Percentiles rank a stretch among this genome's conserved stretches.
Conservation (phyloP, 116 monocot genomes). For the Iris pallida region DNA sequence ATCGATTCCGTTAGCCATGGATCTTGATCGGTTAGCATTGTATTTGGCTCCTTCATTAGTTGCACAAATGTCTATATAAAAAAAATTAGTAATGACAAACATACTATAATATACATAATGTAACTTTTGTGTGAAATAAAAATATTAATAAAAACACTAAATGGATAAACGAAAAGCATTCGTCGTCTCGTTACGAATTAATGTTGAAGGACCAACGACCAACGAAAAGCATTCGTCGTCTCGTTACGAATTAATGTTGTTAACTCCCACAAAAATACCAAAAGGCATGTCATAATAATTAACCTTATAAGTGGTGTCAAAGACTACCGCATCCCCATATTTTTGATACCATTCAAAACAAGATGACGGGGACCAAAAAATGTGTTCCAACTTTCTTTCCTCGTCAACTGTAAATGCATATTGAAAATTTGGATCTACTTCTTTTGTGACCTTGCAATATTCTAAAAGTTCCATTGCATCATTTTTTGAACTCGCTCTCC, state of each 20-base stretch:
- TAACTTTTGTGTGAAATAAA: too few species aligned
- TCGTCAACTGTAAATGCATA: not conserved
- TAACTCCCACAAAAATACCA: constrained; percentile 10
- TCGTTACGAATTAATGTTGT: constrained; percentile 9
- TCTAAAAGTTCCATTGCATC: not conserved
- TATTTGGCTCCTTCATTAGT: not conserved
- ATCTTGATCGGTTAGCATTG: not conserved
- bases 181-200: not conserved
- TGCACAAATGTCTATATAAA: not conserved
- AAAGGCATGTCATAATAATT: constrained; percentile 4
- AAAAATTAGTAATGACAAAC: not conserved
- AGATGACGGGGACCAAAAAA: not conserved
- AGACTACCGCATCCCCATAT: constrained; percentile 5
- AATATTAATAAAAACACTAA: not conserved
- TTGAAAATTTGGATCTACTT: constrained; percentile 3
- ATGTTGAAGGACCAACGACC: too few species aligned
- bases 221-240: not conserved
- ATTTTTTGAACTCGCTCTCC: not conserved
- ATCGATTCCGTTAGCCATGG: not conserved
- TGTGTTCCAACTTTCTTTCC: not conserved
- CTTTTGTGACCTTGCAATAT: not conserved
- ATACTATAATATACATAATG: not conserved
- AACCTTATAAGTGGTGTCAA: constrained; percentile 4
- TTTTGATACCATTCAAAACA: constrained; percentile 6
- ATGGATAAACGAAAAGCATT: not conserved